Conservation (phyloP, 495 filamentous ascomycete species). For the Cairneyella variabilis region DNA sequence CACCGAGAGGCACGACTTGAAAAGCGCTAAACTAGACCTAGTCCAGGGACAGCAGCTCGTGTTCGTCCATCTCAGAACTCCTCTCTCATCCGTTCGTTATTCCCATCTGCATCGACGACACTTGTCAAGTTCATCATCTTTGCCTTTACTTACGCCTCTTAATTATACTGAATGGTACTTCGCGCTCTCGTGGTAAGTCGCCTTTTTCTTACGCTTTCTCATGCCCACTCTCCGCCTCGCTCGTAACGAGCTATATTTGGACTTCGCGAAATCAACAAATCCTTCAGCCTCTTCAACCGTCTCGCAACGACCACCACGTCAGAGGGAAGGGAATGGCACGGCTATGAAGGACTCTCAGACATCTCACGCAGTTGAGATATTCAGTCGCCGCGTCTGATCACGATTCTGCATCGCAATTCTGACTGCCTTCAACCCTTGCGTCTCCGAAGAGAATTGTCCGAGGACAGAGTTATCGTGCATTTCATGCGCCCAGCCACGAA, state of each 20-base stretch:
- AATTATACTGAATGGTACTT: neutral
- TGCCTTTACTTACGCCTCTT: neutral
- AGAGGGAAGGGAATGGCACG: neutral
- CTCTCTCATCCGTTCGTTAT: too few relatives aligned
- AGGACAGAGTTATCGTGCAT: constrained; percentile 13
- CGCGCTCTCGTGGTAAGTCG: neutral
- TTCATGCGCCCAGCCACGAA: constrained; percentile 13
- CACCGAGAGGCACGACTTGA: too few relatives aligned
- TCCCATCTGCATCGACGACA: neutral
- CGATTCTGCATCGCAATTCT: neutral
- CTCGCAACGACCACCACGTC: neutral
- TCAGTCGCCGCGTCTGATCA: neutral
- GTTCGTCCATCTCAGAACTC: neutral
- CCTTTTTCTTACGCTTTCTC: neutral
- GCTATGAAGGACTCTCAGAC: neutral
- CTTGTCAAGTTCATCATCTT: too few relatives aligned
- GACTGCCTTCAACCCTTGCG: neutral
- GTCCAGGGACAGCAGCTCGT: too few relatives aligned
- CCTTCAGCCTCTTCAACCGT: constrained; percentile 7
- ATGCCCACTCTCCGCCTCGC: neutral
- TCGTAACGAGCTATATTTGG: constrained; percentile 15
- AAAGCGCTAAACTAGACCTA: too few relatives aligned
- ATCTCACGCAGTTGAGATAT: neutral
- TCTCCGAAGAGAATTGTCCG: constrained; percentile 4
- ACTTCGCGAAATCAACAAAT: constrained; percentile 11